phyloP scores from a whole-genome alignment of 148 eudicot genomes.

The Fagopyrum homotropicum region DNA sequence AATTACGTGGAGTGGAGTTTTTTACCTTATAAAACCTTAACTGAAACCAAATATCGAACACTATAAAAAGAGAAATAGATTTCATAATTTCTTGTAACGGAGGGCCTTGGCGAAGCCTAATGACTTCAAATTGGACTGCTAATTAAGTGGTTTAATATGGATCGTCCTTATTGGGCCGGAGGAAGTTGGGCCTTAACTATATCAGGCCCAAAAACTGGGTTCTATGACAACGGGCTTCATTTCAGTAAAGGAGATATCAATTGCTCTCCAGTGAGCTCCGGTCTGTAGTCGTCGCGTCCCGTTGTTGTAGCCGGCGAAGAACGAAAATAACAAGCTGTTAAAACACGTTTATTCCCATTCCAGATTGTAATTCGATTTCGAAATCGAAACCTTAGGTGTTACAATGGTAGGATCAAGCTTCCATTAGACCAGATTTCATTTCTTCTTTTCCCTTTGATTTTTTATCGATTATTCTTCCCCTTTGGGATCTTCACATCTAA shows the following conservation, averaged over 20 bases:
- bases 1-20: no score
- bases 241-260: not conserved
- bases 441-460: not conserved
- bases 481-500: not conserved
- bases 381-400: not conserved
- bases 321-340: not conserved
- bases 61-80: no score
- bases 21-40: no score
- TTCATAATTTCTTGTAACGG: no score
- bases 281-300: not conserved
- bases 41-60: no score
- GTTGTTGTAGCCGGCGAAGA: conserved; percentile 1
- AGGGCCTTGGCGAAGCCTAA: no score
- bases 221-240: no score
- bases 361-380: not conserved
- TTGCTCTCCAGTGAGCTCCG: conserved; percentile 5
- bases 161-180: no score
- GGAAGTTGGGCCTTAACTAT: no score
- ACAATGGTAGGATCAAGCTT: not conserved
- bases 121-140: no score
- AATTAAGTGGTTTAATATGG: no score
- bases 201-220: no score
- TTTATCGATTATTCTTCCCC: not conserved
- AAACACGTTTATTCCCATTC: not conserved
- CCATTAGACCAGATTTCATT: not conserved